Percentiles rank a stretch among this genome's conserved stretches.
Evolutionary conservation across 805 yeast genomes (phyloP).

Genomic region (Kodamaea hsintzibuensis): DNA sequence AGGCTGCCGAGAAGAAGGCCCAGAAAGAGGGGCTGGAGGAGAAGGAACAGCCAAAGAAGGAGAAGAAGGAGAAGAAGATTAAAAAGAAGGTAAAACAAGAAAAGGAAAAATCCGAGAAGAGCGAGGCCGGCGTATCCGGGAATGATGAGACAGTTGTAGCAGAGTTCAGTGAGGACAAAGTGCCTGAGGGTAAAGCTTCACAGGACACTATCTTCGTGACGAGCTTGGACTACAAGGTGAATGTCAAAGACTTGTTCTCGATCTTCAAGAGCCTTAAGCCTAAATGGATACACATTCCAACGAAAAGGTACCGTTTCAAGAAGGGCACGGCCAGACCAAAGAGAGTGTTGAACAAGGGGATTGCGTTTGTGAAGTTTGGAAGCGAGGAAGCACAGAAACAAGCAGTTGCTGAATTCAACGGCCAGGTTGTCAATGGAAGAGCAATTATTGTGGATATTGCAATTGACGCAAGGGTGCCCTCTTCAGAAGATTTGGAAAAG

Average conservation of each 20-base stretch:
- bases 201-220: constrained; percentile 61
- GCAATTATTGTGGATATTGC: constrained; percentile 71
- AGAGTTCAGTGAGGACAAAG: constrained; percentile 7
- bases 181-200: constrained; percentile 55
- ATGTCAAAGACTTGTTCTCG: constrained; percentile 45
- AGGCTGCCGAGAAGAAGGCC: constrained; percentile 8
- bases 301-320: constrained; percentile 46
- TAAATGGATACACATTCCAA: constrained; percentile 60
- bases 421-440: constrained; percentile 65
- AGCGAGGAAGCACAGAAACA: constrained; percentile 61
- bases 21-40: constrained; percentile 11
- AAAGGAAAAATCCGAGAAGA: constrained; percentile 10
- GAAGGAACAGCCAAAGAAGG: constrained; percentile 2
- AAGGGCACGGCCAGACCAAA: constrained; percentile 43
- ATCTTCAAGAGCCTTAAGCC: constrained; percentile 53
- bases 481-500: not conserved
- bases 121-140: constrained; percentile 11
- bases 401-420: constrained; percentile 74
- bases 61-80: constrained; percentile 10
- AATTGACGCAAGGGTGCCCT: constrained; percentile 49
- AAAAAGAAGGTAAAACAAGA: not conserved
- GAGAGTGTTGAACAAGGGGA: constrained; percentile 56
- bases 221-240: constrained; percentile 55
- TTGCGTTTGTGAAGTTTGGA: constrained; percentile 63
- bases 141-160: not conserved